Base-by-base conservation (phyloP, 331 rosid species). In the Rosa hybrid region DNA sequence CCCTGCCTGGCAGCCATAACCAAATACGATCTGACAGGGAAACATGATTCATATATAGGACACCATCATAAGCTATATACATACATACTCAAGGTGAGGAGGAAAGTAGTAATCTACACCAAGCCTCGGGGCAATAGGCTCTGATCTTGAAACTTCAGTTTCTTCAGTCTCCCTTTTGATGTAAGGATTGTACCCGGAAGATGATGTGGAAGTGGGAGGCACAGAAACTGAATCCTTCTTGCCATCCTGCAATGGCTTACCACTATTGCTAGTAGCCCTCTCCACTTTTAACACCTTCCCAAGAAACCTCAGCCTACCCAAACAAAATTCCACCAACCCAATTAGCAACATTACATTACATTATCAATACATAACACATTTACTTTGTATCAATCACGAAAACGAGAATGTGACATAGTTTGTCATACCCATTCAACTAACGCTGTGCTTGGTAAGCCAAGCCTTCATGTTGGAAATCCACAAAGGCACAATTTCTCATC, bases 51-150 rank as follows among this genome's bases (percentile, higher is more conserved):
- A 17, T 51, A 34, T 34, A 34, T 5, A 74, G 38, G n/a, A 74
- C 13, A 54, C 16, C 56, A 49, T 59, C 25, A 42, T 59, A 57
- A 76, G 8, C 30, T 17, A 62, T 25, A 70, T 10, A 25, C 94
- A 34, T 34, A 34, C 38, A 50, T 91, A 95, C 98, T 89, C 96
- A 53, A 95, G 92, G 77, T 91, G 87, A 67, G 97, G 94, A 87
- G 98, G 96, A 87, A 91, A 93, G 77, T 92, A 92, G 84, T 93
- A 93, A 84, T 95, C 96, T 59, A 95, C 96, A 68, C 97, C 98
- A 86, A 95, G 93, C 83, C 90, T 86, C 17, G 91, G 88, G 64
- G 98, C 97, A 84, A 95, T 86, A 79, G 97, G 94, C 83, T 93
- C 90, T 41, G 89, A 82, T 74, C 80, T 86, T 48, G 71, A 72